phyloP scores from a whole-genome alignment of 2,329 filamentous ascomycete species.

The Emergomyces orientalis region DNA sequence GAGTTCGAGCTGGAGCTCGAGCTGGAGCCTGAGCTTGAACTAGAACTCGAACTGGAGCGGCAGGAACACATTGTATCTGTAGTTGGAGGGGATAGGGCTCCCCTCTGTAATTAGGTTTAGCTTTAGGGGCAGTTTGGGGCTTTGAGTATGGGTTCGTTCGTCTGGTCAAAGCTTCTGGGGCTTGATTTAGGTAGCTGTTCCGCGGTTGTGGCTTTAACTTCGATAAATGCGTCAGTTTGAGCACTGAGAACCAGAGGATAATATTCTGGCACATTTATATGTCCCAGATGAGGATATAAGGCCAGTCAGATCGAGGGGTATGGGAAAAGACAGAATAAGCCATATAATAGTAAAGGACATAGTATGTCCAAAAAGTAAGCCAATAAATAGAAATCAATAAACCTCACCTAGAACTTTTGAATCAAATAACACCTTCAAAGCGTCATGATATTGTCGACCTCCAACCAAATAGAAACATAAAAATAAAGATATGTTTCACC shows the following conservation, averaged over 20 bases:
- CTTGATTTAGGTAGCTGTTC: neutral
- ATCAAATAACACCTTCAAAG: neutral
- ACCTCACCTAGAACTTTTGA: slow-evolving; percentile 1
- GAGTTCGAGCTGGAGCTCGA: slow-evolving; percentile 7
- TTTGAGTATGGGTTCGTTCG: neutral
- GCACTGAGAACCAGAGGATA: neutral
- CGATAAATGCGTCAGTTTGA: neutral
- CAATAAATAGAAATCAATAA: neutral
- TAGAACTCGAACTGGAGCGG: neutral
- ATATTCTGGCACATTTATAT: neutral
- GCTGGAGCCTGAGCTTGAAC: neutral
- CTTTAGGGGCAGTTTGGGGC: neutral
- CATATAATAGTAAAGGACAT: neutral
- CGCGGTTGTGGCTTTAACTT: neutral
- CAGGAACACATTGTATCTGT: slow-evolving; percentile 2
- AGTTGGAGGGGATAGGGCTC: neutral
- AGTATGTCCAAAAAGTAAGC: neutral
- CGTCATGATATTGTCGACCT: neutral
- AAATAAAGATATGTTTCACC: neutral
- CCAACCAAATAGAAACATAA: neutral
- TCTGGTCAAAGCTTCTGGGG: neutral
- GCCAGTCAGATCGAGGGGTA: neutral
- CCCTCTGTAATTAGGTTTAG: neutral
- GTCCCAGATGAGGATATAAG: neutral
- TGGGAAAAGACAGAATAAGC: neutral